phyloP scores from a whole-genome alignment of 2,329 filamentous ascomycete genomes.

The Myriosclerotinia scirpicola region DNA sequence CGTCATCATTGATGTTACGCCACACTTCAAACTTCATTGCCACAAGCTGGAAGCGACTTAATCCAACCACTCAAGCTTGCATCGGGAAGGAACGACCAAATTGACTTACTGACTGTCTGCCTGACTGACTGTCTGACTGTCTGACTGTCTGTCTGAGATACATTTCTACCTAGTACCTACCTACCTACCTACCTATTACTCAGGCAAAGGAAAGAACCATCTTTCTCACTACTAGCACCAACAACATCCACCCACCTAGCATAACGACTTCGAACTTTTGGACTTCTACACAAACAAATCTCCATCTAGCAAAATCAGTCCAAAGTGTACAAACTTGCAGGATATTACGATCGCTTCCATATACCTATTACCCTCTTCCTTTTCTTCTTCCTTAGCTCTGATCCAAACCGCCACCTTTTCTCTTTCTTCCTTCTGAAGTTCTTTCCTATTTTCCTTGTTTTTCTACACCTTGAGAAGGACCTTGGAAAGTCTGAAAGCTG shows the following conservation, averaged over 20 bases:
- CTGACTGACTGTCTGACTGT: too few relatives aligned
- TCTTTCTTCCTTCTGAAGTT: neutral
- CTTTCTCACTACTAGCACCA: too few relatives aligned
- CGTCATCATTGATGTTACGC: too few relatives aligned
- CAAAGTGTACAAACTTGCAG: slow-evolving; percentile 2
- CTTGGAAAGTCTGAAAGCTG: slow-evolving; percentile 10
- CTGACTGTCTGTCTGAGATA: too few relatives aligned
- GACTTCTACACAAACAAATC: neutral
- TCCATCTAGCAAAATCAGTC: neutral
- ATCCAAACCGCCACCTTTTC: neutral
- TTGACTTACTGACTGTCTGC: too few relatives aligned
- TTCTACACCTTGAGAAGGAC: neutral
- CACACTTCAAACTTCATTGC: too few relatives aligned
- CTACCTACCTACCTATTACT: too few relatives aligned
- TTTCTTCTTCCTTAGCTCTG: neutral
- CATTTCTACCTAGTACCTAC: too few relatives aligned
- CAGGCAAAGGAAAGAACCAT: neutral
- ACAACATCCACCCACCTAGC: too few relatives aligned
- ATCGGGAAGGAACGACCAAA: too few relatives aligned
- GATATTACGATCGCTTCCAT: slow-evolving; percentile 9
- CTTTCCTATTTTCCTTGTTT: neutral
- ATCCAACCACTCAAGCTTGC: too few relatives aligned
- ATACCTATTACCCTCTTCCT: neutral
- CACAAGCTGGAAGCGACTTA: too few relatives aligned
- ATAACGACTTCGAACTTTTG: neutral